phyloP scores from a whole-genome alignment of 1,284 basidiomycete genomes.

The Fomitopsis schrenkii region DNA sequence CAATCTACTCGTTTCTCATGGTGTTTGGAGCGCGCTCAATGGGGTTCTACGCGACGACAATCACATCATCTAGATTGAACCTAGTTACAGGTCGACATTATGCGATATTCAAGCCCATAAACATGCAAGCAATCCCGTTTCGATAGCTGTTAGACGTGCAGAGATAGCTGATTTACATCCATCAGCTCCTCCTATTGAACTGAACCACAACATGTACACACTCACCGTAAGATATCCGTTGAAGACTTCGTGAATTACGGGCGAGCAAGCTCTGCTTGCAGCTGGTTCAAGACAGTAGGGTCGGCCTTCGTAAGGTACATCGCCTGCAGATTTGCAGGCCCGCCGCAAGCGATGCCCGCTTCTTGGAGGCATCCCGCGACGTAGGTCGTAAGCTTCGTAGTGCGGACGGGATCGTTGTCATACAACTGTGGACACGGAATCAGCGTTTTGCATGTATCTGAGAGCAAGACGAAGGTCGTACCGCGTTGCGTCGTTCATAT shows the following conservation, averaged over 20 bases:
- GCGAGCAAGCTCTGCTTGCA: conserved; percentile 44
- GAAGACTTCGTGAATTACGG: not conserved
- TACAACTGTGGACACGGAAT: conserved; percentile 44
- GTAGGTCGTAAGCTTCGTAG: conserved; percentile 53
- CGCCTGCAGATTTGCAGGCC: conserved; percentile 52
- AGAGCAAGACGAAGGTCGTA: conserved; percentile 29
- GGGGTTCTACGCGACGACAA: no score
- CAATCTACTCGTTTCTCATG: no score
- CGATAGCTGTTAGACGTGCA: no score
- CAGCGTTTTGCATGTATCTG: not conserved
- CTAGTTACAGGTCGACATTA: no score
- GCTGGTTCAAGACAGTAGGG: conserved; percentile 62
- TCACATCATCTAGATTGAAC: no score
- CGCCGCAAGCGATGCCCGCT: conserved; percentile 52
- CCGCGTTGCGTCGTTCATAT: conserved; percentile 63
- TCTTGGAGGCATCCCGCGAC: conserved; percentile 55
- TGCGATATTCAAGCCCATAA: no score
- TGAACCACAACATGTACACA: not conserved
- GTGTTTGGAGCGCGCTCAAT: no score
- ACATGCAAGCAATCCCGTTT: no score
- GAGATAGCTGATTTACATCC: not conserved
- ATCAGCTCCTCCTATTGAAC: not conserved
- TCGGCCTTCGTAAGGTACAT: conserved; percentile 64
- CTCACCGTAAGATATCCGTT: not conserved
- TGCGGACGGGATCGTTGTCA: conserved; percentile 65